Base-by-base conservation (phyloP, 2,329 filamentous ascomycete species). In the Paramyrothecium roridum region DNA sequence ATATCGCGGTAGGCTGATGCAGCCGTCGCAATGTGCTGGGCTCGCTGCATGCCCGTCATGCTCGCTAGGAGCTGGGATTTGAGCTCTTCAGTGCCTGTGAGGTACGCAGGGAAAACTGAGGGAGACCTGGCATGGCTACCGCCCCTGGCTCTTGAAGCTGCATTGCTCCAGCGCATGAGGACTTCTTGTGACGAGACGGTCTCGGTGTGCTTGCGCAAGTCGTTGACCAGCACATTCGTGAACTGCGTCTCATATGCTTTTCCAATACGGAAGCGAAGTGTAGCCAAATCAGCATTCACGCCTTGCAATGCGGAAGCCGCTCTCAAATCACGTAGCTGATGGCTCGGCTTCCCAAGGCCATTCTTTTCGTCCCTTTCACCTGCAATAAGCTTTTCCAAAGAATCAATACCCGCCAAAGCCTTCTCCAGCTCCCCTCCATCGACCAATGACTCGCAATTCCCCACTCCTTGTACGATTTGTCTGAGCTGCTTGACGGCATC, bases 191-290 rank as follows among this genome's bases (percentile, higher is more conserved):
- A 75, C 1, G 91, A 85, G 2, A 95, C 87, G 2, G 80, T 84
- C 53, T 90, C 86, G 26, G 92, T 80, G 68, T 99, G 95, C n/a
- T 82, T 80, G 52, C 90, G 85, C 45, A 98, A 73, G 70, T 99
- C 95, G 3, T 80, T 81, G 30, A 98, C 79, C 19, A 99, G 78
- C 26, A 90, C 84, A 56, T 86, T 84, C 30, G 95, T 78, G 64
- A 98, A 96, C 48, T 87, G 86, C 2, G 82, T 76, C 69, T 98
- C 93, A 67, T 93, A 98, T 0, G 87, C 90, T 70, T 89, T 92
- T 21, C 95, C 95, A 56, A 97, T 91, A 3, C 91, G 87, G 60
- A 86, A 84, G 56, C 91, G 86, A 50, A 99, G 75, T 34, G 87
- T 84, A 49, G 85, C 80, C 45, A 99, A 80, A 58, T 96, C 93